Conservation (phyloP, 139 green algal genomes). For the Spirogloea muscicola region DNA sequence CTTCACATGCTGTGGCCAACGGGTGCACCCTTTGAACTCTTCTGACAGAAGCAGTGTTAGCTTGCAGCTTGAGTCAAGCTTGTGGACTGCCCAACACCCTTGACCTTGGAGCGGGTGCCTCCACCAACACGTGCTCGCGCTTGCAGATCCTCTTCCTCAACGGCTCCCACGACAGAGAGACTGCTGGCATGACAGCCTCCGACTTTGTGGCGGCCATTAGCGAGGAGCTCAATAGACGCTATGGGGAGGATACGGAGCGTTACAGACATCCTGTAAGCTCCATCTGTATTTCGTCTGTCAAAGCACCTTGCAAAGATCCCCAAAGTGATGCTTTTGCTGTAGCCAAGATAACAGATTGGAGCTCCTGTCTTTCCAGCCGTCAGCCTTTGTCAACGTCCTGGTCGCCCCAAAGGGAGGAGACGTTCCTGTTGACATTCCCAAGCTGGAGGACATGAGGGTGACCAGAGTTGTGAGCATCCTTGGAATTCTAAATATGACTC, state of each 20-base stretch:
- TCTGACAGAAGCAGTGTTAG: too few relatives aligned
- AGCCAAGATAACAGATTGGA: background rate
- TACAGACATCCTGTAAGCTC: too few relatives aligned
- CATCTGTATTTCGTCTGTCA: too few relatives aligned
- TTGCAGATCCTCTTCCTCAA: slow-evolving; percentile 91
- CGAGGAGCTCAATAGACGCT: slow-evolving; percentile 50
- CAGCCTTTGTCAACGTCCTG: slow-evolving; percentile 19
- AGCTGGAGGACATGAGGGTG: slow-evolving; percentile 15
- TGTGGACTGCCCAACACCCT: too few relatives aligned
- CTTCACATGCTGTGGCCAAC: too few relatives aligned
- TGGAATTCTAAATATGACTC: background rate
- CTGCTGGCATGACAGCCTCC: slow-evolving; percentile 72
- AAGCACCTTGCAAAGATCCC: too few relatives aligned
- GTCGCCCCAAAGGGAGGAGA: slow-evolving; percentile 24
- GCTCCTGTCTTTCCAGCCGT: slow-evolving; percentile 24
- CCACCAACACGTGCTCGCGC: slow-evolving; percentile 53
- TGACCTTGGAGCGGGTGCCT: too few relatives aligned
- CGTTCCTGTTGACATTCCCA: slow-evolving; percentile 21
- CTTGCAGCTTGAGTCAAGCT: too few relatives aligned
- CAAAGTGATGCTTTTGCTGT: slow-evolving; percentile 21
- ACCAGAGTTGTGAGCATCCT: slow-evolving; percentile 18
- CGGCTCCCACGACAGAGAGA: slow-evolving; percentile 89
- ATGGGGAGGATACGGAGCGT: slow-evolving; percentile 15
- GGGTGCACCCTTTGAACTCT: too few relatives aligned
- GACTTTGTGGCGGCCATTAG: slow-evolving; percentile 71